phyloP scores from a whole-genome alignment of 257 asterid species.

The Penstemon barbatus region DNA sequence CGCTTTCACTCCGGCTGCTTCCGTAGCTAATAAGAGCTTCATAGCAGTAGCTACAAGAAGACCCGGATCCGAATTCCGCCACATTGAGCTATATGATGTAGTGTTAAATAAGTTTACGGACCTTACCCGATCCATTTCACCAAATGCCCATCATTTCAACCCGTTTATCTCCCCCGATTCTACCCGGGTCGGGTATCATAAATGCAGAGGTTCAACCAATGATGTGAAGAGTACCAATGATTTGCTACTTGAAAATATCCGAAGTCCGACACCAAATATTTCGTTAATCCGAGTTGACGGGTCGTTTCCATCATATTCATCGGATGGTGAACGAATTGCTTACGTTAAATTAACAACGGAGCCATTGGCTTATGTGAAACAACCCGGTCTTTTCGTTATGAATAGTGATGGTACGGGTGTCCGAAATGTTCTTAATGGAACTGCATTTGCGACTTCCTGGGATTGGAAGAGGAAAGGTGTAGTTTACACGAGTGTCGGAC shows the following conservation, averaged over 20 bases:
- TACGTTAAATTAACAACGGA: conserved; percentile 44
- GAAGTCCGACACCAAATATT: conserved; percentile 46
- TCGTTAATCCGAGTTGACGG: conserved; percentile 82
- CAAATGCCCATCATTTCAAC: conserved; percentile 67
- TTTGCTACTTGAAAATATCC: conserved; percentile 58
- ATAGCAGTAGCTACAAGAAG: conserved; percentile 83
- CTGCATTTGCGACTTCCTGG: conserved; percentile 77
- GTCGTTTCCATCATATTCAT: conserved; percentile 81
- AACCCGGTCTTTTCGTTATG: conserved; percentile 57
- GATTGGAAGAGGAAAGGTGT: conserved; percentile 80
- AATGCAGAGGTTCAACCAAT: conserved; percentile 55
- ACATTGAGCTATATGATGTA: conserved; percentile 67
- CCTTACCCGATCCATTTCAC: conserved; percentile 55
- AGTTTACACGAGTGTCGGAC: conserved; percentile 80
- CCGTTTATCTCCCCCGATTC: conserved; percentile 78
- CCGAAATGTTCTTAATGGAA: conserved; percentile 38
- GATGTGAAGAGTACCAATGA: conserved; percentile 28
- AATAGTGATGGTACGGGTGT: conserved; percentile 76
- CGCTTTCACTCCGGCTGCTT: conserved; percentile 91
- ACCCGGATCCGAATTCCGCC: conserved; percentile 63
- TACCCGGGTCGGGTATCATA: conserved; percentile 64
- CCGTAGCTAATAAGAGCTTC: conserved; percentile 46
- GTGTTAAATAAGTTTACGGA: conserved; percentile 36
- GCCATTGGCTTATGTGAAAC: too few species aligned
- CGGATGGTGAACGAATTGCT: conserved; percentile 66